Base-by-base conservation (phyloP, 305 asterid genomes). In the Fraxinus angustifolia region DNA sequence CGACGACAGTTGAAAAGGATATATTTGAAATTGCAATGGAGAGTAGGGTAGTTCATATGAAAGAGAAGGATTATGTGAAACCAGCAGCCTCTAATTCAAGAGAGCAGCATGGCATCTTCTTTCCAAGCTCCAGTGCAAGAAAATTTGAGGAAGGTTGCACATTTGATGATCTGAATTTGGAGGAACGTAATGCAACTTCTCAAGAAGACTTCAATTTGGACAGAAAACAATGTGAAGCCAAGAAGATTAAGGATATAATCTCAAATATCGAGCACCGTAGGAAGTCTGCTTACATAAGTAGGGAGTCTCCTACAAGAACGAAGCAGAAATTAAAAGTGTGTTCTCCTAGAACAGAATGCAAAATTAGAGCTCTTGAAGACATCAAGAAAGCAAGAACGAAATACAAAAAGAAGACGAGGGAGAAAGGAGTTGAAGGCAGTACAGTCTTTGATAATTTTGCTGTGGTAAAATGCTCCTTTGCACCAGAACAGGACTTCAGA, bases 331-430 rank as follows among this genome's bases (percentile, higher is more conserved):
- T 53, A 45, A 87, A 83, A 72, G 83, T 83, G 60, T 71, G 45
- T 81, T 87, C 91, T 14, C 90, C 90, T 17, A 84, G 86, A 84
- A 82, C 87, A 80, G 97, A 92, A 60, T 80, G 90, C 94, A 90
- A 88, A 87, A 88, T 89, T 78, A 86, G 87, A 87, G 92, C 89
- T 48, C 86, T 90, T 2, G 89, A 89, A 77, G 91, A 89, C 76
- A 85, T 83, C 89, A 92, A 89, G 86, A 95, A 82, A 88, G 85
- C 87, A 45, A 88, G 89, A 78, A 87, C 28, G 83, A 84, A 78
- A 85, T 67, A 65, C 79, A 85, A 83, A 30, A 82, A 73, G 82
- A 88, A 75, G 74, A 76, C 11, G 23, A 79, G 71, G 73, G 77
- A 79, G 36, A 80, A 4, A 34, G 80, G 62, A 48, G n/a, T 23